Evolutionary conservation across 1,139 yeast species (phyloP), one percentile per base, ranked within the genome.

Genomic region (Saccharomyces hybrid): DNA sequence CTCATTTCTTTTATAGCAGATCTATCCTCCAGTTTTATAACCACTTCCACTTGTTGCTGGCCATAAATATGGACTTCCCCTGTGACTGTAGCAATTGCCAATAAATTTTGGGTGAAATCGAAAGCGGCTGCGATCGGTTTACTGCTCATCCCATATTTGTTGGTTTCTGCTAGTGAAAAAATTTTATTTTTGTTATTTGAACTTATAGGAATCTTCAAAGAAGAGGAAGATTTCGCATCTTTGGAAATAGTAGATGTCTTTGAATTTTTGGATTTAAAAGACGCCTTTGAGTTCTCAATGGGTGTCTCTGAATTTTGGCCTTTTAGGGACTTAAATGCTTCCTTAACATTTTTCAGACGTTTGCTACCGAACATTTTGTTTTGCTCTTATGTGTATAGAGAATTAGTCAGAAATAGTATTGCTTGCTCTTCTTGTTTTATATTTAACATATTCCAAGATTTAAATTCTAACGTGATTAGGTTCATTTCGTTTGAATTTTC

Each of bases 91-190:
- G 95, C 85, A 0, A 89, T 74, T 0, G 97, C 98, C 61, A 90
- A 70, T 47, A 93, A 76, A 51, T 95, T 83, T 67, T 93, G 99
- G 0, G 88, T 84, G 1, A 96, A 96, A 68, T 93, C 98, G 69
- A 78, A 88, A 0, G 95, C 95, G 47, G 84, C 71, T 0, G 88
- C 82, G 27, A 81, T 73, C 3, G 88, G 79, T 16, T 70, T 74
- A 2, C 89, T 88, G 25, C 75, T 70, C 48, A 84, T 64, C 2
- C 91, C 91, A 63, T 79, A 82, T 29, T 77, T 69, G 34, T 69
- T 61, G n/a, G 70, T 68, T 48, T 69, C 78, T 52, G 70, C 73
- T 5, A 75, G 54, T 2, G 68, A 68, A 75, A 77, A 69, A 62
- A 74, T 61, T 66, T 76, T 60, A n/a, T 27, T 38, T 13, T 38